phyloP scores from a whole-genome alignment of 2,329 filamentous ascomycete species.

The Aureobasidium sp. region DNA sequence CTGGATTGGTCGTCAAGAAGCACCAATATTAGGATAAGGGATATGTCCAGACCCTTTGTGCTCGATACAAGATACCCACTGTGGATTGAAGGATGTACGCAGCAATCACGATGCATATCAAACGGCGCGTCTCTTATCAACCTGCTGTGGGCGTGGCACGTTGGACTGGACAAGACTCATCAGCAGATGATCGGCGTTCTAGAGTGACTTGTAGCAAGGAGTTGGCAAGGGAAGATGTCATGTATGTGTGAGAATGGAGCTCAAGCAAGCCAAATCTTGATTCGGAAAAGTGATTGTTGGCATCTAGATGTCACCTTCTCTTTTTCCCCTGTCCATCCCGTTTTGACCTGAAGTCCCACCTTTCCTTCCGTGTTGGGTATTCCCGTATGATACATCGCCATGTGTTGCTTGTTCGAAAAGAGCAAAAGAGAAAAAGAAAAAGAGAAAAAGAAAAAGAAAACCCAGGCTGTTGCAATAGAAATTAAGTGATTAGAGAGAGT shows the following conservation, averaged over 20 bases:
- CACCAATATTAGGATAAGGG: background rate
- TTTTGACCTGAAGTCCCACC: background rate
- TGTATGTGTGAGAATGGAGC: background rate
- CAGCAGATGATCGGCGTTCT: background rate
- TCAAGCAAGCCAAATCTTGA: background rate
- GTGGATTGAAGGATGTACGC: background rate
- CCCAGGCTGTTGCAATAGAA: background rate
- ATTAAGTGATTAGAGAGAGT: constrained; percentile 9
- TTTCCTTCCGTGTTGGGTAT: background rate
- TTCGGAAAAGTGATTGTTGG: background rate
- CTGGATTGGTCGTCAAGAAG: background rate
- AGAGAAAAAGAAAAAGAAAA: background rate
- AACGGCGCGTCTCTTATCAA: background rate
- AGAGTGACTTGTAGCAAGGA: background rate
- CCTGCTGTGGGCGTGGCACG: background rate
- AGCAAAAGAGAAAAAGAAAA: background rate
- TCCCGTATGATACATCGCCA: constrained; percentile 2
- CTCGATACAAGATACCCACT: background rate
- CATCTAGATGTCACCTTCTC: background rate
- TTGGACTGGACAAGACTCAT: background rate
- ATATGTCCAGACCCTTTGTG: background rate
- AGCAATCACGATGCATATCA: background rate
- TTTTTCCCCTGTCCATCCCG: background rate
- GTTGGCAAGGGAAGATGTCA: background rate
- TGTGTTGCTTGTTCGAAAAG: background rate